Percentiles rank a stretch among this genome's conserved stretches.
Evolutionary conservation across 148 eudicot genomes (phyloP).

Genomic region (Fagopyrum homotropicum): DNA sequence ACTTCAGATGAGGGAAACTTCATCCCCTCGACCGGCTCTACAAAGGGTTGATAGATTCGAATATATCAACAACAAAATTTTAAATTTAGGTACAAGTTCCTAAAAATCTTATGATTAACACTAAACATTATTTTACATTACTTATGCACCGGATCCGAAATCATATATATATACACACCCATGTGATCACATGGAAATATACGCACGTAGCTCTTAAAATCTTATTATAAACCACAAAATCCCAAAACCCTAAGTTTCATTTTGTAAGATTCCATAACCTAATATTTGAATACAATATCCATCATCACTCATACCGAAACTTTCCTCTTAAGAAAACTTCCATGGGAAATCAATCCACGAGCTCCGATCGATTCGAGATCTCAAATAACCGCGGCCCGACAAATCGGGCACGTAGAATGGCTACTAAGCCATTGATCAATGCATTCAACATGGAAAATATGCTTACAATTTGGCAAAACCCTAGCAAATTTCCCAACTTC

Average conservation of each 20-base stretch:
- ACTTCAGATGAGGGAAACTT: too few relatives aligned
- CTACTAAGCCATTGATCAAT: slow-evolving; percentile 44
- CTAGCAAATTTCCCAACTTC: slow-evolving; percentile 35
- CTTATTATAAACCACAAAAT: not conserved
- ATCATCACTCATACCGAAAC: not conserved
- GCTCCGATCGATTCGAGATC: not conserved
- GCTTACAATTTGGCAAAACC: slow-evolving; percentile 48
- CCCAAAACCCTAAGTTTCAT: not conserved
- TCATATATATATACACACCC: not conserved
- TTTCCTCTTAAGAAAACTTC: not conserved
- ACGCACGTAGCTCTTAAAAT: not conserved
- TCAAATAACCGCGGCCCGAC: slow-evolving; percentile 30
- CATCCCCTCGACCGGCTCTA: too few relatives aligned
- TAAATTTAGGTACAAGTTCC: not conserved
- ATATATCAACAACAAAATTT: too few relatives aligned
- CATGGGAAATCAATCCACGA: not conserved
- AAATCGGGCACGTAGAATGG: slow-evolving; percentile 51
- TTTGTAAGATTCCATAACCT: not conserved
- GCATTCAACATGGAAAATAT: slow-evolving; percentile 53
- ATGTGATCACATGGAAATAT: slow-evolving; percentile 4
- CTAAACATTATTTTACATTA: not conserved
- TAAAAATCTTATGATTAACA: not conserved
- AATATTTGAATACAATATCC: not conserved
- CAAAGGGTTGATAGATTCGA: not conserved
- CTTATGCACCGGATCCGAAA: not conserved